Base-by-base conservation (phyloP, 805 yeast genomes). In the Saccharomycopsis selenospora region DNA sequence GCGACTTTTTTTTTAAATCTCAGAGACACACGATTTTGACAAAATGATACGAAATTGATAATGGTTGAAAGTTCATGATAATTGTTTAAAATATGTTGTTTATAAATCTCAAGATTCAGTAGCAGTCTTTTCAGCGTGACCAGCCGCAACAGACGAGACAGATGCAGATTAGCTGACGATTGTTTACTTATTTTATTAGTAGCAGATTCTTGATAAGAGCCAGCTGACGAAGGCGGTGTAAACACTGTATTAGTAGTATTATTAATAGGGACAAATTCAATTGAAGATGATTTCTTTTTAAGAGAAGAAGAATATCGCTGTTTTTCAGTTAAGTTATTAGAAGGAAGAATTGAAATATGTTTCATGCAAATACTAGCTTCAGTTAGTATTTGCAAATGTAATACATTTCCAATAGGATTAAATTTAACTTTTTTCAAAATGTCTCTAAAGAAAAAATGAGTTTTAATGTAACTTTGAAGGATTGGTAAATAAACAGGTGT, bases 341-440 rank as follows among this genome's bases (percentile, higher is more conserved):
- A 10, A 10, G 38, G 10, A 4, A 33, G 18, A 6, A 33, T 10
- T 4, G 38, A 7, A 14, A 33, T 33, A 33, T 33, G 10, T 14
- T 10, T 7, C 38, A 33, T 33, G 17, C 38, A 33, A 14, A 6
- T 33, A 20, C 38, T 33, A 20, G 38, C 38, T 20, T 33, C 38
- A 33, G 38, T 33, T 17, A 33, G n/a, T 17, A 33, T 33, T 20
- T 33, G 38, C 20, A 33, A 33, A 33, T 33, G 38, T 33, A 33
- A 33, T 6, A 33, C 38, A 33, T 33, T 33, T 20, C 17, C 38
- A 20, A 7, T 10, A 14, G 38, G 38, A 33, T 33, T 33, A 20
- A 33, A 4, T 20, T 33, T 33, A 17, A 33, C 6, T 20, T 33
- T 33, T 14, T 10, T 33, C 10, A 33, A 14, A 10, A 33, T 33